These are phyloP conservation scores for Trichoderma reesei DNA, from an alignment of 495 filamentous ascomycete species.

Conservation along the genomic window DNA sequence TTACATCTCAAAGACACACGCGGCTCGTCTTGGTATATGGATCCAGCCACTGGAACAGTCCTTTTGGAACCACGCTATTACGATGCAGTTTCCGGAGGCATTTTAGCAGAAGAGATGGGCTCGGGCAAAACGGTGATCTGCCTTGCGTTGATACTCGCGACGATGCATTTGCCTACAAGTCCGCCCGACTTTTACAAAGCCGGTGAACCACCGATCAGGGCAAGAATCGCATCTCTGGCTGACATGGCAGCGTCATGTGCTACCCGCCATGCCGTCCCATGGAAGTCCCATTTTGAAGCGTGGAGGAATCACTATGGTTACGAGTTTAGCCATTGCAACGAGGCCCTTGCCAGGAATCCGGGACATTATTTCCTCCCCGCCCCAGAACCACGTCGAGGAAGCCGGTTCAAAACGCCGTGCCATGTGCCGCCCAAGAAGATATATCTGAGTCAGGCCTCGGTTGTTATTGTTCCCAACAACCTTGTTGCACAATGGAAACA, in stretches of 20 bases:
- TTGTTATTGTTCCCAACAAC: conserved; percentile 61
- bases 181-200: conserved; percentile 39
- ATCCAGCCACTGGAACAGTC: conserved; percentile 51
- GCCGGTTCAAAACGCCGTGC: conserved; percentile 28
- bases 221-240: conserved; percentile 20
- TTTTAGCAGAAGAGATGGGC: conserved; percentile 61
- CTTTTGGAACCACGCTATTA: conserved; percentile 57
- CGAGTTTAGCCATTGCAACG: conserved; percentile 40
- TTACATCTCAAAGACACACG: conserved; percentile 45
- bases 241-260: conserved; percentile 66
- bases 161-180: conserved; percentile 54
- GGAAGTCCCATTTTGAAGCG: conserved; percentile 49
- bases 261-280: conserved; percentile 56
- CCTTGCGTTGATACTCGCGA: conserved; percentile 72
- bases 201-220: conserved; percentile 12
- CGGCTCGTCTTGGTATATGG: conserved; percentile 60
- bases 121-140: conserved; percentile 86
- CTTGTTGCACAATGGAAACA: conserved; percentile 59
- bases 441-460: conserved; percentile 54
- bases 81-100: conserved; percentile 67
- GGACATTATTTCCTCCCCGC: conserved; percentile 47
- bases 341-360: conserved; percentile 43
- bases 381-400: conserved; percentile 33
- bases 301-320: conserved; percentile 22
- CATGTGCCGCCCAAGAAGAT: conserved; percentile 38